These are phyloP conservation scores for Trifolium dubium DNA, from an alignment of 306 rosid species.

Conservation along the genomic window DNA sequence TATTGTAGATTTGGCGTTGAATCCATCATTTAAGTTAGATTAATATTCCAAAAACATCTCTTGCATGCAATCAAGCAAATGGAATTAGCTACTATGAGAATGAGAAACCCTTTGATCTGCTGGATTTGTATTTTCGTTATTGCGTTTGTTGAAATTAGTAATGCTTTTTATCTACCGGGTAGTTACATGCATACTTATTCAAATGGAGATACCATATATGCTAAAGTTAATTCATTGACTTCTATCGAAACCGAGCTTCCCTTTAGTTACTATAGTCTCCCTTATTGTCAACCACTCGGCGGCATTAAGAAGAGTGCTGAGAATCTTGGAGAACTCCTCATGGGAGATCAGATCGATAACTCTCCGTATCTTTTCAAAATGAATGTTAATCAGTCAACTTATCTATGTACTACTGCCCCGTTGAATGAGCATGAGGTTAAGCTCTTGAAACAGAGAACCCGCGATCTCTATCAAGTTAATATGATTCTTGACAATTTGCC, in stretches of 20 bases:
- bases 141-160: slow-evolving; percentile 46
- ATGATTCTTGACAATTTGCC: slow-evolving; percentile 97
- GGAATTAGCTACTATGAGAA: slow-evolving; percentile 51
- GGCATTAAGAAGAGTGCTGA: slow-evolving; percentile 89
- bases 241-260: slow-evolving; percentile 98
- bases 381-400: slow-evolving; percentile 76
- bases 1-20: slow-evolving; percentile 58
- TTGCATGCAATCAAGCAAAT: slow-evolving; percentile 42
- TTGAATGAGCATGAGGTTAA: slow-evolving; percentile 77
- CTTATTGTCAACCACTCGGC: slow-evolving; percentile 66
- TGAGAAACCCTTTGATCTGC: slow-evolving; percentile 41
- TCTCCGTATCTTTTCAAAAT: slow-evolving; percentile 77
- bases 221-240: slow-evolving; percentile 91
- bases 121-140: slow-evolving; percentile 49
- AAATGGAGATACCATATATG: slow-evolving; percentile 54
- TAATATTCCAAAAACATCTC: not conserved
- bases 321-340: slow-evolving; percentile 91
- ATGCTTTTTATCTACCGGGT: slow-evolving; percentile 91
- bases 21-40: slow-evolving; percentile 40
- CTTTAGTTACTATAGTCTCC: slow-evolving; percentile 85
- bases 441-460: slow-evolving; percentile 87
- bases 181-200: slow-evolving; percentile 92
- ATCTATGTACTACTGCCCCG: slow-evolving; percentile 66
- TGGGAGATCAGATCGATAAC: slow-evolving; percentile 93
- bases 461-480: slow-evolving; percentile 89